Evolutionary conservation across 2,329 filamentous ascomycete genomes (phyloP).

Genomic region (Scedosporium dehoogii): DNA sequence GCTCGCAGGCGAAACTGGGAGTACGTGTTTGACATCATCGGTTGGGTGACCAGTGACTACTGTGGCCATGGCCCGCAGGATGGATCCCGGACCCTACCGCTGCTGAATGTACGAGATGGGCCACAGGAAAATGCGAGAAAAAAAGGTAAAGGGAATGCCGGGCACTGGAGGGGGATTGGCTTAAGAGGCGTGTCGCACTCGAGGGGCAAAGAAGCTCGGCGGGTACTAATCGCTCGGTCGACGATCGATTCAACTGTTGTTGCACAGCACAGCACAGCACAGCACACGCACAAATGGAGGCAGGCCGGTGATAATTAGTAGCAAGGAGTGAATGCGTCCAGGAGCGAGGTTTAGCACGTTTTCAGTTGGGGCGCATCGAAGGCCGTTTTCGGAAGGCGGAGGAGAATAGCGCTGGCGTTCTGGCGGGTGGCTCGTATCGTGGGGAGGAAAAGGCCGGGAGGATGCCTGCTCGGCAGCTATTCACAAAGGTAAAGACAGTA

Average conservation of each 20-base stretch:
- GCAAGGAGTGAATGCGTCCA: neutral
- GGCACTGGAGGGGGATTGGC: too few species aligned
- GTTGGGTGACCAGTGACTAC: slow-evolving; percentile 1
- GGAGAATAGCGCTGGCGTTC: neutral
- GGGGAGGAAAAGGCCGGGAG: neutral
- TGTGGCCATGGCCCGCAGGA: slow-evolving; percentile 22
- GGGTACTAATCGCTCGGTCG: too few species aligned
- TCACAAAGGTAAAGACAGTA: neutral
- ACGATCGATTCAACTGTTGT: too few species aligned
- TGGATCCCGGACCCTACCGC: slow-evolving; percentile 17
- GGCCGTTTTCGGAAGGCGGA: neutral
- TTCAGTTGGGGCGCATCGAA: neutral
- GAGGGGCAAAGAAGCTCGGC: too few species aligned
- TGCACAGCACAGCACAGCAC: too few species aligned
- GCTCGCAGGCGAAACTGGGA: slow-evolving; percentile 28
- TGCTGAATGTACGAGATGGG: neutral
- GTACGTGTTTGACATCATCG: slow-evolving; percentile 18
- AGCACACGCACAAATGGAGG: too few species aligned
- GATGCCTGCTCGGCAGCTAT: neutral
- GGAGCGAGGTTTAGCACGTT: neutral
- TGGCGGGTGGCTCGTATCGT: neutral
- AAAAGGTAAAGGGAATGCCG: neutral
- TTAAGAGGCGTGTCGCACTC: too few species aligned
- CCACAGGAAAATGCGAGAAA: neutral
- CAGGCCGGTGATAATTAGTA: neutral